Conservation (phyloP, 176 grass and related monocot species). For the Hordeum marinum region DNA sequence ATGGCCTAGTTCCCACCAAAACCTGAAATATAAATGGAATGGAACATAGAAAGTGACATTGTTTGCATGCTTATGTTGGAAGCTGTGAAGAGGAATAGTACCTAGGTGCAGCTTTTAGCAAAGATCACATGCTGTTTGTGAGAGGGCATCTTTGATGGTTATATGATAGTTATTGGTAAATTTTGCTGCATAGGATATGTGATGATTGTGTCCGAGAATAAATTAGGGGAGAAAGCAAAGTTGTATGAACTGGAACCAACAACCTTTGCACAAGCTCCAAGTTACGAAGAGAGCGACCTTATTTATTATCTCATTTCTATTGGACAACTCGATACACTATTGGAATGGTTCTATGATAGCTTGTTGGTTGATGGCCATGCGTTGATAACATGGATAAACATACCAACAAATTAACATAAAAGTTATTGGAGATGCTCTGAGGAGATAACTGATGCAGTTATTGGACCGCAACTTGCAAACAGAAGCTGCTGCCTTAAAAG, state of each 20-base stretch:
- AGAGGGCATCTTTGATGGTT: neutral
- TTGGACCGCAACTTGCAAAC: neutral
- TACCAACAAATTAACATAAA: too few species aligned
- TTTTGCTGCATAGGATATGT: neutral
- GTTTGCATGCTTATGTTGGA: neutral
- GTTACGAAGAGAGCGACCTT: neutral
- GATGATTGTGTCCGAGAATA: neutral
- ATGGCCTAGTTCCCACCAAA: neutral
- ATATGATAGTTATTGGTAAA: neutral
- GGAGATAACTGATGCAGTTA: too few species aligned
- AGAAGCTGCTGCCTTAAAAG: neutral
- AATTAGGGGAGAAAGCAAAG: neutral
- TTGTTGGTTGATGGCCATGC: neutral
- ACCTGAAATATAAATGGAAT: slow-evolving; percentile 5
- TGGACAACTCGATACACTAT: too few species aligned
- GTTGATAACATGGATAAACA: neutral
- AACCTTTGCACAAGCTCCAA: neutral
- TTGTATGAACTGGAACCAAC: neutral
- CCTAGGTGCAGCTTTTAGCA: neutral
- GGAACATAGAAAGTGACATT: neutral
- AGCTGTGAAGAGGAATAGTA: neutral
- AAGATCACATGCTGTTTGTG: neutral
- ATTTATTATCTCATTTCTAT: neutral
- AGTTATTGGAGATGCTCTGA: too few species aligned
- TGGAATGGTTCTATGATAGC: neutral